Evolutionary conservation across 1,139 yeast genomes (phyloP), one percentile per base, ranked within the genome.

Genomic region (Yamadazyma songkhlaensis): DNA sequence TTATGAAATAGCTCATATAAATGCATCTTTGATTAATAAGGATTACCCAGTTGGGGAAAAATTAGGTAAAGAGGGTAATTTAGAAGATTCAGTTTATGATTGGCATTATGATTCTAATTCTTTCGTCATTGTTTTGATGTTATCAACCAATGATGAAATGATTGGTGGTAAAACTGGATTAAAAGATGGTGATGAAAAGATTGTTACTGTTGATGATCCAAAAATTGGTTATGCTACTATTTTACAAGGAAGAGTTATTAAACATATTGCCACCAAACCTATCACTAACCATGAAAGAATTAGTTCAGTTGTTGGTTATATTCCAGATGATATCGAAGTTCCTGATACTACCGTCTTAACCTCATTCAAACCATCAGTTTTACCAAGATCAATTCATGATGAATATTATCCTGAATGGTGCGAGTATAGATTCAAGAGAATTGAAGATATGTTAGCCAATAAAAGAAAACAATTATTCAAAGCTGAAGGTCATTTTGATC

Each of bases 341-440:
- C 53, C 56, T 27, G 79, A 74, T 38, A 64, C 66, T 9, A 61
- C 73, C 5, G 73, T 67, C 8, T 51, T 69, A 36, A 54, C 62
- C 22, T 68, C 77, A 3, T 67, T 65, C 35, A 65, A 61, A 44
- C 75, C 77, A 6, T 65, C 64, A 32, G 55, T 57, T 31, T 57
- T 62, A 38, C 61, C 60, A 25, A 63, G 69, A 17, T 58, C 70
- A 6, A 49, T 61, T 27, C 67, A 65, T 49, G 59, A 68, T 45
- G 64, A 59, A 27, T 70, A 67, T 46, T 73, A 72, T 47, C 72
- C 72, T 11, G 70, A 68, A 33, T 73, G 73, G 71, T 57, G 72
- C 41, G 56, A 59, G 29, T 72, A 68, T 53, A 59, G 76, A 46
- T 57, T 69, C 38, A 40, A 51, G 9, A 55, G 72, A 35, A 54